These are phyloP conservation scores for Calonectria honghensis DNA, from an alignment of 2,329 filamentous ascomycete species.

Conservation along the genomic window DNA sequence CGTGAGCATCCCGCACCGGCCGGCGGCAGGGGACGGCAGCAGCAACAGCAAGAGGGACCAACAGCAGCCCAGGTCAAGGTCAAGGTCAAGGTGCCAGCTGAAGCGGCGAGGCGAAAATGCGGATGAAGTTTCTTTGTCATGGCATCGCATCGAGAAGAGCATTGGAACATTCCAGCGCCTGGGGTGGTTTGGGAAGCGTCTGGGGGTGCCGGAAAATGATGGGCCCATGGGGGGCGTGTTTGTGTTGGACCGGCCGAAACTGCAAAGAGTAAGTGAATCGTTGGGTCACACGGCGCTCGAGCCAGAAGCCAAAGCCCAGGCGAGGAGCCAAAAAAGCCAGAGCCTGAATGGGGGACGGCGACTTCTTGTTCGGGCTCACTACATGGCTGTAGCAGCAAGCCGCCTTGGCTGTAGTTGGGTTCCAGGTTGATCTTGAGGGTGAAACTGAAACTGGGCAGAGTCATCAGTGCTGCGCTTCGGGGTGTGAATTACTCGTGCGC, in stretches of 20 bases:
- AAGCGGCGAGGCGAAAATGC: conserved; percentile 22
- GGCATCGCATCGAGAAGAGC: conserved; percentile 14
- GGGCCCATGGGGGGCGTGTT: not conserved
- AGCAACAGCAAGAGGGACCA: not conserved
- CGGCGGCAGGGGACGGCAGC: not conserved
- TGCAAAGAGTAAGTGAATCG: conserved; percentile 20
- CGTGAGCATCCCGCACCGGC: conserved; percentile 23
- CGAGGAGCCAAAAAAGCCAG: conserved; percentile 6
- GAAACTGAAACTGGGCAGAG: conserved; percentile 35
- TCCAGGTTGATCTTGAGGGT: conserved; percentile 35
- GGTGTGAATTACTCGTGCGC: conserved; percentile 35
- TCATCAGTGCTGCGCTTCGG: conserved; percentile 31
- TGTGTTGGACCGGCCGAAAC: conserved; percentile 18
- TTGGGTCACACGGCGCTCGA: conserved; percentile 24
- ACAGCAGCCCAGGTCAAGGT: not conserved
- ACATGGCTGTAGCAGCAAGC: conserved; percentile 18
- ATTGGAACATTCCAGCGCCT: conserved; percentile 35
- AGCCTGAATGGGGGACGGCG: conserved; percentile 25
- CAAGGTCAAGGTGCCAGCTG: conserved; percentile 21
- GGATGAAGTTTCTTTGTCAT: conserved; percentile 29
- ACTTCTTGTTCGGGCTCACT: conserved; percentile 18
- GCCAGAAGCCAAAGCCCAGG: conserved; percentile 13
- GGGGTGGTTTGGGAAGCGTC: not conserved
- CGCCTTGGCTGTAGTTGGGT: conserved; percentile 32
- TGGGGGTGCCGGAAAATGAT: conserved; percentile 13